Evolutionary conservation across 805 yeast species (phyloP).

Genomic region (Cyberlindnera veronae): DNA sequence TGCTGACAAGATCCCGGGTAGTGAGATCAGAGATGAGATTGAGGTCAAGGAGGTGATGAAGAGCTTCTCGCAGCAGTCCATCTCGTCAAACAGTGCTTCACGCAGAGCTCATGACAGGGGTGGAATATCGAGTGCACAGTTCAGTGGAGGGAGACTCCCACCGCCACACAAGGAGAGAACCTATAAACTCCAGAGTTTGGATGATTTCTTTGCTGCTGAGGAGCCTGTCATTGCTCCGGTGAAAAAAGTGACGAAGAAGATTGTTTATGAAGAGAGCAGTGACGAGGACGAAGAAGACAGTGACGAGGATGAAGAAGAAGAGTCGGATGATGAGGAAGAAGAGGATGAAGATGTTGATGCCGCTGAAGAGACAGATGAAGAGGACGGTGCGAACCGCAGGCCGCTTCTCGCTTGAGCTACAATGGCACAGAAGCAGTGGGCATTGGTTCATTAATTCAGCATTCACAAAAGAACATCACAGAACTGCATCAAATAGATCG

Average conservation of each 20-base stretch:
- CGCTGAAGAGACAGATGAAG: conserved; percentile 8
- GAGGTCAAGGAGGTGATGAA: conserved; percentile 39
- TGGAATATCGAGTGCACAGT: conserved; percentile 3
- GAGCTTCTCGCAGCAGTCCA: conserved; percentile 16
- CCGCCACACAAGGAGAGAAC: conserved; percentile 29
- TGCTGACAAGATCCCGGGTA: conserved; percentile 29
- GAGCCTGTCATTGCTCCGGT: conserved; percentile 22
- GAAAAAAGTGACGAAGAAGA: conserved; percentile 9
- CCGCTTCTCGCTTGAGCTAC: not conserved
- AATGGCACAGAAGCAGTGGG: not conserved
- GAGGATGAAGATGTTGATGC: conserved; percentile 16
- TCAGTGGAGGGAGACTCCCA: conserved; percentile 1
- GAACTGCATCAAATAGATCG: conserved; percentile 22
- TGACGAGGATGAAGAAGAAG: conserved; percentile 24
- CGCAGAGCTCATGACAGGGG: not conserved
- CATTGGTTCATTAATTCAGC: not conserved
- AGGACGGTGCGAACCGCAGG: not conserved
- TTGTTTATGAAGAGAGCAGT: conserved; percentile 23
- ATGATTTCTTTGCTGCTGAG: conserved; percentile 72
- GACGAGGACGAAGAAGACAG: conserved; percentile 31
- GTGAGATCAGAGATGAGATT: conserved; percentile 35
- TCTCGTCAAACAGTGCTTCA: not conserved
- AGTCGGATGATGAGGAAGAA: conserved; percentile 22
- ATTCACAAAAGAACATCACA: conserved; percentile 12
- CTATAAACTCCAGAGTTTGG: conserved; percentile 72